Base-by-base conservation (phyloP, 2,329 filamentous ascomycete genomes). In the Xylaria sp. region DNA sequence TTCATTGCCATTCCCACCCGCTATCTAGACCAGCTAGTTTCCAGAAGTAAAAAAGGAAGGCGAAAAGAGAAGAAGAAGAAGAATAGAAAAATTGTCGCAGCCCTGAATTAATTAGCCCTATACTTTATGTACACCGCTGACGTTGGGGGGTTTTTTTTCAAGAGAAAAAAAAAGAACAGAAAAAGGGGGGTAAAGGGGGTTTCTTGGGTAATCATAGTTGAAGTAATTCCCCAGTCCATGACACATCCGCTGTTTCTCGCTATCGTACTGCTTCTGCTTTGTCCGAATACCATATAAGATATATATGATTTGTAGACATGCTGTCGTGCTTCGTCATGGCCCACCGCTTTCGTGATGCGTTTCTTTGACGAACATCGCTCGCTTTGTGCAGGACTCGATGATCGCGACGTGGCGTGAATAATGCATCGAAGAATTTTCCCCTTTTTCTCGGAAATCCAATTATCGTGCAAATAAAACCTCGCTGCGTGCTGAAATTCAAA, bases 1-100 rank as follows among this genome's bases (percentile, higher is more conserved):
- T 39, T 42, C 50, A 13, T 56, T 49, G 46, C 47, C 19, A 30
- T 46, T 52, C 47, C 48, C 60, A 54, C 16, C 30, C 47, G 44
- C 53, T 58, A 52, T 55, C 59, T 60, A 63, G 61, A 51, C 61
- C 55, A 52, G 59, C 59, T 59, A 63, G 56, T 52, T 30, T 1
- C 5, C 23, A 30, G 23, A 60, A 53, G 54, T 35, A 23, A 52
- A 55, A 48, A 42, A 42, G 9, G 37, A 42, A 42, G 37, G 37
- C 9, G 8, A 42, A 42, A 42, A 13, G 8, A 42, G 37, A 42
- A 11, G 3, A 9, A 42, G 11, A 8, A 42, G 11, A 42, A 9
- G 3, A 42, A 8, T 19, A 8, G 39, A 52, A 52, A 42, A 9
- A 52, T 55, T 55, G 39, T 30, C 44, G 42, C 42, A 55, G n/a